Conservation (phyloP, 2,329 filamentous ascomycete genomes). For the Karstenula rhodostoma region DNA sequence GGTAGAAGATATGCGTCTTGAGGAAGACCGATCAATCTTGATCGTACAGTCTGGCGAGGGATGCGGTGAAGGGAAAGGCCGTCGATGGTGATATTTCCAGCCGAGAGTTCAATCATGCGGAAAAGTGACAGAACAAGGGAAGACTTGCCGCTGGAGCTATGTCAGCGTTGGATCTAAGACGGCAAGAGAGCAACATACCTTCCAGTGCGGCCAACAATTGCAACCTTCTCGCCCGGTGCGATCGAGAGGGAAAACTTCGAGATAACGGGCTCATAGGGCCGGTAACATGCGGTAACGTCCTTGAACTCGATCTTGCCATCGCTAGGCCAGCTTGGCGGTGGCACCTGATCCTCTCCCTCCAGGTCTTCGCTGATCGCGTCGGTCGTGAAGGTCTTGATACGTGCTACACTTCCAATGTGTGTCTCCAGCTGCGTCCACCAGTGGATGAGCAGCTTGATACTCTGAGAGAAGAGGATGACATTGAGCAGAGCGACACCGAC, state of each 20-base stretch:
- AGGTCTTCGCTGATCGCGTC: constrained; percentile 57
- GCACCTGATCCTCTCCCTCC: constrained; percentile 58
- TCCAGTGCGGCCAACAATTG: constrained; percentile 63
- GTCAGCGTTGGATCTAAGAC: constrained; percentile 19
- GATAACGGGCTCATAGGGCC: constrained; percentile 51
- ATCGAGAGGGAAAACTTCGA: constrained; percentile 58
- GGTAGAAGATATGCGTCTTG: constrained; percentile 62
- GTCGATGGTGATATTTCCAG: constrained; percentile 58
- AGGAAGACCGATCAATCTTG: constrained; percentile 56
- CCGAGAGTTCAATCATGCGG: constrained; percentile 56
- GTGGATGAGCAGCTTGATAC: constrained; percentile 59
- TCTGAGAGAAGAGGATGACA: constrained; percentile 62
- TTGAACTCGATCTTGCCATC: constrained; percentile 55
- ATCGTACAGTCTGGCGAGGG: constrained; percentile 56
- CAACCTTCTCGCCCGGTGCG: constrained; percentile 57
- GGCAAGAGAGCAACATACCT: constrained; percentile 42
- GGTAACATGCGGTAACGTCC: constrained; percentile 56
- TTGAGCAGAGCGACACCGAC: constrained; percentile 64
- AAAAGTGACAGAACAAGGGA: constrained; percentile 60
- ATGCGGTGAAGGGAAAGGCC: constrained; percentile 56
- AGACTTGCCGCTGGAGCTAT: constrained; percentile 57
- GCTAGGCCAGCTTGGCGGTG: constrained; percentile 54
- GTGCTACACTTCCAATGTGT: constrained; percentile 63
- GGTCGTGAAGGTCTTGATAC: constrained; percentile 62
- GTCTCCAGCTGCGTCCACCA: constrained; percentile 68